Evolutionary conservation across 106 monocot genomes (phyloP).

Genomic region (Iris macrosiphon): DNA sequence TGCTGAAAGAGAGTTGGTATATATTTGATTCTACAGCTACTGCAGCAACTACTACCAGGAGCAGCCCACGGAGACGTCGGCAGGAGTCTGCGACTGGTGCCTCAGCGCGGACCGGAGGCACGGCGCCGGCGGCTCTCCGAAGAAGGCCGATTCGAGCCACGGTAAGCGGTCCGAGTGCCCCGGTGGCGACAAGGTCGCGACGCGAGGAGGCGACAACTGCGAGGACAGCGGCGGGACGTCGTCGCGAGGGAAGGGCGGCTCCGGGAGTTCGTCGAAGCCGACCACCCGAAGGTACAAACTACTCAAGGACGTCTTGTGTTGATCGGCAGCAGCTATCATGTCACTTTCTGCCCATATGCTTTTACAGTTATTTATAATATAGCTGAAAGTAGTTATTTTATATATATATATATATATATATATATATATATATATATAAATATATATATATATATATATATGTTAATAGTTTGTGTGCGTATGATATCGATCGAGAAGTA

Average conservation of each 20-base stretch:
- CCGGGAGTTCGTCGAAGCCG: not conserved
- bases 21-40: constrained; percentile 35
- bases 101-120: not conserved
- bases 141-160: too few relatives aligned
- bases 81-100: constrained; percentile 11
- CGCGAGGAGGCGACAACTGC: not conserved
- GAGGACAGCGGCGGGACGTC: not conserved
- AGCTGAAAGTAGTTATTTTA: too few relatives aligned
- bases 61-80: not conserved
- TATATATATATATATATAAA: too few relatives aligned
- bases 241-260: not conserved
- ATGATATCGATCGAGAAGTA: too few relatives aligned
- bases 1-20: too few relatives aligned
- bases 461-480: too few relatives aligned
- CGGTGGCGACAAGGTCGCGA: not conserved
- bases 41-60: constrained; percentile 38
- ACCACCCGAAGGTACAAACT: constrained; percentile 38
- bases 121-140: not conserved
- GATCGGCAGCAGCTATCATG: too few relatives aligned
- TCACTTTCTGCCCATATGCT: too few relatives aligned
- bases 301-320: constrained; percentile 41
- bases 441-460: too few relatives aligned
- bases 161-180: not conserved
- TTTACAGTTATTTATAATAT: too few relatives aligned
- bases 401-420: too few relatives aligned